phyloP scores from a whole-genome alignment of 768 basidiomycete genomes.

The Russula lepida region DNA sequence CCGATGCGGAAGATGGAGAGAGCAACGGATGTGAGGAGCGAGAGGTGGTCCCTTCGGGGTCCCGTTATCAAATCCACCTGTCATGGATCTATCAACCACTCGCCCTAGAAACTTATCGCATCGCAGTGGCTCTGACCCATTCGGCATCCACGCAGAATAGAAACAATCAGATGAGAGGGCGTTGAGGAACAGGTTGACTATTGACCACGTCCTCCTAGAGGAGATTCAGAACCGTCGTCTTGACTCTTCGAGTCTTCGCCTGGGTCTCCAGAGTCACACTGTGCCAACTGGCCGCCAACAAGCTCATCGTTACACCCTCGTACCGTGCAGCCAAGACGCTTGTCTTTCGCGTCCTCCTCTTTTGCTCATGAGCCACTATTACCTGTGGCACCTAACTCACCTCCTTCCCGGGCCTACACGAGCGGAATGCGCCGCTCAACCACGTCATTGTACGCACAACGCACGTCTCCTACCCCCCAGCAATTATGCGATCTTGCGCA shows the following conservation, averaged over 20 bases:
- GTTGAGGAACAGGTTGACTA: conserved; percentile 17
- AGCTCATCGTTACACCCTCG: background rate
- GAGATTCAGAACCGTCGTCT: background rate
- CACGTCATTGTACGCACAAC: conserved; percentile 11
- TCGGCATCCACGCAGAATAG: conserved; percentile 11
- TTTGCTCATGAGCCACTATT: conserved; percentile 8
- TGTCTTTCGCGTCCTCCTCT: conserved; percentile 21
- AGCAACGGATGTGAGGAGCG: background rate
- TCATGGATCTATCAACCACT: conserved; percentile 3
- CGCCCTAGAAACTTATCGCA: conserved; percentile 5
- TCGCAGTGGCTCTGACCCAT: conserved; percentile 18
- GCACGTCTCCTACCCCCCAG: conserved; percentile 15
- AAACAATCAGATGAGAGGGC: conserved; percentile 16
- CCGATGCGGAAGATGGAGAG: background rate
- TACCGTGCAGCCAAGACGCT: conserved; percentile 7
- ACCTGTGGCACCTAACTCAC: background rate
- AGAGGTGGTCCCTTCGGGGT: background rate
- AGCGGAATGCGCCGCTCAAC: conserved; percentile 11
- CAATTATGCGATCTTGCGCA: conserved; percentile 19
- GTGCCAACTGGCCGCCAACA: conserved; percentile 1
- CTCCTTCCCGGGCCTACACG: conserved; percentile 11
- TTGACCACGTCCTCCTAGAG: conserved; percentile 16
- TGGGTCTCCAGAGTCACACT: conserved; percentile 1
- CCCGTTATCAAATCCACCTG: background rate
- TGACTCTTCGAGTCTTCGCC: background rate